Base-by-base conservation (phyloP, 2,329 filamentous ascomycete genomes). In the Paramyrothecium roridum region DNA sequence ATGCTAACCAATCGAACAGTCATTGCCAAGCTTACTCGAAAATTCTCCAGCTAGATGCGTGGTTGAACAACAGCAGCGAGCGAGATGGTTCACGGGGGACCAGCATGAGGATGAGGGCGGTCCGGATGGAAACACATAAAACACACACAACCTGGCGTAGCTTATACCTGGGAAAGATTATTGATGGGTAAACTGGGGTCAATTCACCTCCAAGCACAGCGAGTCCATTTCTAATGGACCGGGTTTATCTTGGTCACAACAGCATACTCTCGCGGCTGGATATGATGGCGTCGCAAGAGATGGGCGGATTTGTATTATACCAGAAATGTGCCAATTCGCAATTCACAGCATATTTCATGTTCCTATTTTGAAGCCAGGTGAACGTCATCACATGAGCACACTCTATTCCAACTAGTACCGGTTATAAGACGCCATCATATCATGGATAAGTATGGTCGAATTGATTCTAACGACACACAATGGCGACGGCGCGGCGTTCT, bases 1-100 rank as follows among this genome's bases (percentile, higher is more conserved):
- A 30, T 61, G 33, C 64, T 70, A 64, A 68, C 57, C 8, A n/a
- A 20, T 23, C 30, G 12, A 33, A 10, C 23, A 97, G 93, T 97
- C 73, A 95, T 97, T 73, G 93, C 93, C 74, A 97, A 97, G 83
- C 79, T 97, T 70, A 96, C 92, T 66, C 88, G 92, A 77, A 89
- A 88, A 76, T 96, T 96, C 83, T 86, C 84, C 55, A 83, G 80
- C 78, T 84, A 83, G 73, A 70, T 45, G 55, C 22, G 37, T 43
- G 33, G n/a, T n/a, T 50, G 54, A 47, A 19, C 16, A 10, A 10
- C 37, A 43, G 37, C 37, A 43, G 37, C 37, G 13, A 43, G 37
- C 37, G 37, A 43, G n/a, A 43, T 43, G 37, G n/a, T 43, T 43
- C 16, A 43, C n/a, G 37, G 37, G 37, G n/a, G 12, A 43, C 7